These are phyloP conservation scores for Xylaria sp. DNA, from an alignment of 2,329 filamentous ascomycete genomes.

Conservation along the genomic window DNA sequence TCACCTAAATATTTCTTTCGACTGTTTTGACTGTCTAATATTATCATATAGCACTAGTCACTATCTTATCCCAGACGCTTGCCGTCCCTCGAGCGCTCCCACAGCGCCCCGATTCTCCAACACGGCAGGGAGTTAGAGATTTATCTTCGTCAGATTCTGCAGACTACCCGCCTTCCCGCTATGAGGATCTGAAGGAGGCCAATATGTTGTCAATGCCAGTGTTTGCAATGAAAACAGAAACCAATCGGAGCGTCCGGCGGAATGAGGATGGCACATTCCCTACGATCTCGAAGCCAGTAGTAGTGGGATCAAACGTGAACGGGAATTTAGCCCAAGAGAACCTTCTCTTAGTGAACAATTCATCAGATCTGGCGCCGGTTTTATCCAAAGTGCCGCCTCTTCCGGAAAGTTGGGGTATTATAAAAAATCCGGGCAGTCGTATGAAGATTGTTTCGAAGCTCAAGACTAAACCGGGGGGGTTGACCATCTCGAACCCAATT, in stretches of 20 bases:
- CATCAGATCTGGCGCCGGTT: constrained; percentile 20
- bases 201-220: constrained; percentile 46
- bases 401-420: constrained; percentile 10
- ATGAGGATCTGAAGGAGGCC: constrained; percentile 55
- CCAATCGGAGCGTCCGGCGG: constrained; percentile 12
- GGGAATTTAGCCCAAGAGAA: constrained; percentile 48
- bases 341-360: constrained; percentile 50
- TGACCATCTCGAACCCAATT: constrained; percentile 58
- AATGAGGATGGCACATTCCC: constrained; percentile 42
- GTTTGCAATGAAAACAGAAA: constrained; percentile 41
- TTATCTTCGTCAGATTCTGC: constrained; percentile 49
- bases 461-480: constrained; percentile 45
- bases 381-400: constrained; percentile 26
- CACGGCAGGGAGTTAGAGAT: constrained; percentile 46
- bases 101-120: constrained; percentile 48
- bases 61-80: constrained; percentile 46
- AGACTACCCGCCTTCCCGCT: constrained; percentile 52
- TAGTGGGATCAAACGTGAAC: constrained; percentile 45
- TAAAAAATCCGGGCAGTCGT: constrained; percentile 26
- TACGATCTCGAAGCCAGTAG: constrained; percentile 46
- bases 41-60: constrained; percentile 45
- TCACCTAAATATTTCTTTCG: not conserved
- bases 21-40: constrained; percentile 18
- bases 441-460: constrained; percentile 31
- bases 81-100: constrained; percentile 39